Conservation (phyloP, 2,329 filamentous ascomycete species). For the Hortaea werneckii region DNA sequence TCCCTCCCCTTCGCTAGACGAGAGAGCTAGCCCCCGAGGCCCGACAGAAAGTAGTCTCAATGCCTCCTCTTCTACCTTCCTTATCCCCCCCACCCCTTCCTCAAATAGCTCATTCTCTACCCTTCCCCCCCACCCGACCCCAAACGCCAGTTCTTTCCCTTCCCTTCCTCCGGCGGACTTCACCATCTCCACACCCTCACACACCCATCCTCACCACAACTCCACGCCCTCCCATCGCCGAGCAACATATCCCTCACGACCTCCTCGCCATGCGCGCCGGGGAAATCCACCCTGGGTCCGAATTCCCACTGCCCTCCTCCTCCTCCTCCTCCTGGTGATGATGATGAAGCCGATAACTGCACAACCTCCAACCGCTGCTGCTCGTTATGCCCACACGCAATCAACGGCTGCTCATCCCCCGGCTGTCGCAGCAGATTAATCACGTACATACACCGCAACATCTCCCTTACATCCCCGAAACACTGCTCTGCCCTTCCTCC, state of each 20-base stretch:
- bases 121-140: too few species aligned
- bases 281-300: conserved; percentile 22
- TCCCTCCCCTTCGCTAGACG: too few species aligned
- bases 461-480: conserved; percentile 59
- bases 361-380: conserved; percentile 19
- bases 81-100: too few species aligned
- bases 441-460: conserved; percentile 63
- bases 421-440: conserved; percentile 50
- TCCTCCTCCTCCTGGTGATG: too few species aligned
- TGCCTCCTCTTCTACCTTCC: too few species aligned
- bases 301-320: conserved; percentile 18
- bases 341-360: conserved; percentile 14
- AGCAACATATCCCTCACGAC: conserved; percentile 38
- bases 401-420: conserved; percentile 15
- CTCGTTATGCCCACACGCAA: conserved; percentile 22
- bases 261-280: conserved; percentile 39
- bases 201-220: conserved; percentile 40
- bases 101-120: too few species aligned
- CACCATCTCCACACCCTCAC: conserved; percentile 31
- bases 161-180: too few species aligned
- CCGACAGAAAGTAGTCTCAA: too few species aligned
- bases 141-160: too few species aligned
- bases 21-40: too few species aligned
- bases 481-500: conserved; percentile 42
- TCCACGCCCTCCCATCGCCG: conserved; percentile 26